phyloP scores from a whole-genome alignment of 2,329 filamentous ascomycete species.

The Escovopsis weberi region DNA sequence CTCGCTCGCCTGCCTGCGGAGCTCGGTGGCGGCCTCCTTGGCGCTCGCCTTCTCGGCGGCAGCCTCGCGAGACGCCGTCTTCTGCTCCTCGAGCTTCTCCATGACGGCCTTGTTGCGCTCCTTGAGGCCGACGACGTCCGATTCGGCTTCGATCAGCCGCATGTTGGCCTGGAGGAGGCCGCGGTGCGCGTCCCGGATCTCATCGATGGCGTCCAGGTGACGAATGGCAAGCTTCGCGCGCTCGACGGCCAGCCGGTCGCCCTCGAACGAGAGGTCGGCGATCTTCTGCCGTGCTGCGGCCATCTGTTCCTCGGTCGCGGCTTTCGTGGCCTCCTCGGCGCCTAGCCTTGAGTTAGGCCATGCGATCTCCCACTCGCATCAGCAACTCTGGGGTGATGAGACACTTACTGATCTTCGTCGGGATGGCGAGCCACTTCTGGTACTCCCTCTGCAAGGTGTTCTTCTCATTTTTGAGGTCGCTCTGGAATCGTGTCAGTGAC shows the following conservation, averaged over 20 bases:
- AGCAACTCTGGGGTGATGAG: no score
- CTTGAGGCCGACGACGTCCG: constrained; percentile 59
- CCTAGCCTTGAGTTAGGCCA: constrained; percentile 9
- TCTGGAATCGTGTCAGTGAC: constrained; percentile 21
- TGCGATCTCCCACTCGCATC: not conserved
- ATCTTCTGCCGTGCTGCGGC: constrained; percentile 24
- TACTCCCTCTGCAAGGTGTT: constrained; percentile 49
- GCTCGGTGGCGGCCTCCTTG: constrained; percentile 18
- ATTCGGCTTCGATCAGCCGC: constrained; percentile 63
- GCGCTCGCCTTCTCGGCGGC: constrained; percentile 23
- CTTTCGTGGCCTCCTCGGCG: constrained; percentile 19
- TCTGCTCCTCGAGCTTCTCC: constrained; percentile 29
- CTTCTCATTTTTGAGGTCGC: constrained; percentile 46
- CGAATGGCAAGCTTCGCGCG: constrained; percentile 39
- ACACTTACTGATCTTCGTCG: constrained; percentile 52
- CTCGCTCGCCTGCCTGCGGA: constrained; percentile 22
- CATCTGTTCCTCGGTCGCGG: constrained; percentile 17
- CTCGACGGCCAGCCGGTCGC: constrained; percentile 39
- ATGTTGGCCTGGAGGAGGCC: constrained; percentile 56
- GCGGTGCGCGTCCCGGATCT: constrained; percentile 46
- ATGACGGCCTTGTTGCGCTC: constrained; percentile 48
- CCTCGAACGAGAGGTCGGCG: constrained; percentile 34
- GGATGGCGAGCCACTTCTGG: constrained; percentile 51
- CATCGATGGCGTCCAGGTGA: constrained; percentile 45
- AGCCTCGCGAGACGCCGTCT: constrained; percentile 10